Base-by-base conservation (phyloP, 805 yeast genomes). In the Martiniozyma abietophila region DNA sequence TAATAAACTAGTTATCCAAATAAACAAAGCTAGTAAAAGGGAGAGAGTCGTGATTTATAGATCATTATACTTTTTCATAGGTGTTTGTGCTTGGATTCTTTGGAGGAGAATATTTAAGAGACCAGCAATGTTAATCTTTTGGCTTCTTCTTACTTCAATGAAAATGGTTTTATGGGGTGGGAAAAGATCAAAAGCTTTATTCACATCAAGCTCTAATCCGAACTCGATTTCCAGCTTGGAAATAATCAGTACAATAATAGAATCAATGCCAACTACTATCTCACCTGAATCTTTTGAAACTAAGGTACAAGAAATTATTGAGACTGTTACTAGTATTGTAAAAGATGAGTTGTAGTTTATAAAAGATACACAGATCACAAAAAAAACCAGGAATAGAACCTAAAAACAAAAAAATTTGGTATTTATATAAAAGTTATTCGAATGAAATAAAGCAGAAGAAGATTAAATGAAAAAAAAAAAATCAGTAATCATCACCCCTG, bases 401-500 rank as follows among this genome's bases (percentile, higher is more conserved):
- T n/a, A n/a, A n/a, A n/a, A n/a, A n/a, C n/a, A n/a, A n/a, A n/a
- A n/a, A n/a, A n/a, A n/a, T n/a, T n/a, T n/a, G n/a, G n/a, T n/a
- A n/a, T n/a, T n/a, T n/a, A n/a, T n/a, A n/a, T n/a, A n/a, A n/a
- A n/a, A n/a, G n/a, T n/a, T n/a, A n/a, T n/a, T n/a, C n/a, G n/a
- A n/a, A n/a, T n/a, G n/a, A n/a, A n/a, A n/a, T n/a, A n/a, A n/a
- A n/a, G n/a, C n/a, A n/a, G n/a, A n/a, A n/a, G n/a, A n/a, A n/a
- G n/a, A n/a, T n/a, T n/a, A n/a, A n/a, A 18, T 18, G 10, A 23
- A 25, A 12, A 14, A 18, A n/a, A 18, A 14, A 4, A 9, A 27
- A n/a, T 44, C 59, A 89, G 54, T 77, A 92, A 59, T 92, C 99
- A 29, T 85, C 96, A 32, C 99, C 98, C 46, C 89, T 73, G 10